phyloP scores from a whole-genome alignment of 805 yeast species.

The Wickerhamomyces mucosus region DNA sequence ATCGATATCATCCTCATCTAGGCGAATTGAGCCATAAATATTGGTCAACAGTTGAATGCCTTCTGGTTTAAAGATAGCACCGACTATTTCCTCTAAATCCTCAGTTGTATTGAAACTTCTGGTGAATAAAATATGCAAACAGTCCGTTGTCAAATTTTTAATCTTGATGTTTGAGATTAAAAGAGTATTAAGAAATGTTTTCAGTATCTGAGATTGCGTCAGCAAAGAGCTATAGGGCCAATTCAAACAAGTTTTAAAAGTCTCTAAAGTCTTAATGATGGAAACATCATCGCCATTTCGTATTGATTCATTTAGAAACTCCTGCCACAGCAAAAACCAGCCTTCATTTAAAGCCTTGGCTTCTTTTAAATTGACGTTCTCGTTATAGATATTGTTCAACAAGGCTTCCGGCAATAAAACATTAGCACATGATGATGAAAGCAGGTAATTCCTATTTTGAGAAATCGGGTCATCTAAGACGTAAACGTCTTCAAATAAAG shows the following conservation, averaged over 20 bases:
- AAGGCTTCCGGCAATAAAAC: slow-evolving; percentile 65
- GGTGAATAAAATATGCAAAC: slow-evolving; percentile 81
- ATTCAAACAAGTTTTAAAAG: slow-evolving; percentile 80
- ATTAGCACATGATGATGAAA: slow-evolving; percentile 78
- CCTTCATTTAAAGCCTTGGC: slow-evolving; percentile 72
- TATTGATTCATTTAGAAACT: slow-evolving; percentile 35
- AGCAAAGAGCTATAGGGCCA: slow-evolving; percentile 83
- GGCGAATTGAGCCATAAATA: slow-evolving; percentile 44
- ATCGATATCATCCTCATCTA: slow-evolving; percentile 64
- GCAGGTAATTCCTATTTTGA: slow-evolving; percentile 61
- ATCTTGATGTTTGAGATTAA: slow-evolving; percentile 53
- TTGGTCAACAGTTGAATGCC: slow-evolving; percentile 63
- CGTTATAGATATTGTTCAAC: slow-evolving; percentile 53
- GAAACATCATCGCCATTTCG: slow-evolving; percentile 33
- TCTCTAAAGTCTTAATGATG: slow-evolving; percentile 62
- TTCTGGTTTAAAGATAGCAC: slow-evolving; percentile 61
- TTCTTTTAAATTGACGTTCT: slow-evolving; percentile 48
- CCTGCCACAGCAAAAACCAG: slow-evolving; percentile 80
- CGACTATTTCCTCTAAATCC: slow-evolving; percentile 73
- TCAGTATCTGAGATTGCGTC: slow-evolving; percentile 54
- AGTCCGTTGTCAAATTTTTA: slow-evolving; percentile 80
- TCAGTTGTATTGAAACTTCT: slow-evolving; percentile 54
- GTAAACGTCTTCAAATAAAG: slow-evolving; percentile 88
- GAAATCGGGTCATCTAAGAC: slow-evolving; percentile 89
- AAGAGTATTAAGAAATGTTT: slow-evolving; percentile 51